phyloP scores from a whole-genome alignment of 208 protist species.

The Leishmania amazonensis region DNA sequence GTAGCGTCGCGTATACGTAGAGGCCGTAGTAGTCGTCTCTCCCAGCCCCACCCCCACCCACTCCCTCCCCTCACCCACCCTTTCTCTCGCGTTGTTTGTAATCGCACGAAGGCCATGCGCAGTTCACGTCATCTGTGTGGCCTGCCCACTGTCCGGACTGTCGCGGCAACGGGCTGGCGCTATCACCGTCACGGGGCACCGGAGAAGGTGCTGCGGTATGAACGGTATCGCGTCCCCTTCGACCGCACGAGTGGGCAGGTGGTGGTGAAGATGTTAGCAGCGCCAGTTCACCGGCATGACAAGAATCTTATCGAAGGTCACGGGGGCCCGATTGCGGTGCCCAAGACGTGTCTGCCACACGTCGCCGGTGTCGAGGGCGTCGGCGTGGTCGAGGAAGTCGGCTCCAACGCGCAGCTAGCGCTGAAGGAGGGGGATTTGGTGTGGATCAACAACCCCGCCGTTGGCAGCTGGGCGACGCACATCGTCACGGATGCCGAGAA shows the following conservation, averaged over 20 bases:
- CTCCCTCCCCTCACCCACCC: neutral
- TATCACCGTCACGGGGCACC: slow-evolving; percentile 83
- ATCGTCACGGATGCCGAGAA: slow-evolving; percentile 86
- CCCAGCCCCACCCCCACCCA: neutral
- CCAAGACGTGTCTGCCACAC: slow-evolving; percentile 32
- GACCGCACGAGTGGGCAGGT: slow-evolving; percentile 82
- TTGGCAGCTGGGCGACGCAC: slow-evolving; percentile 93
- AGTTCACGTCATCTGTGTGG: slow-evolving; percentile 19
- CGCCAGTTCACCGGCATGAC: slow-evolving; percentile 96
- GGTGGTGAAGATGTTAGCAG: slow-evolving; percentile 95
- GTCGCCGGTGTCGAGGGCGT: slow-evolving; percentile 95
- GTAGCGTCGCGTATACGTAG: neutral
- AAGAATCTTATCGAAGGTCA: slow-evolving; percentile 95
- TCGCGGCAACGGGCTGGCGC: slow-evolving; percentile 87
- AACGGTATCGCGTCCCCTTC: slow-evolving; percentile 88
- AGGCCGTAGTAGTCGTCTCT: neutral
- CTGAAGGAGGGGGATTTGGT: slow-evolving; percentile 94
- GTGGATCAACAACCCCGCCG: slow-evolving; percentile 87
- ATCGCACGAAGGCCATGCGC: slow-evolving; percentile 10
- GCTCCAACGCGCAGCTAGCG: slow-evolving; percentile 56
- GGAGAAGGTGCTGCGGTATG: slow-evolving; percentile 79
- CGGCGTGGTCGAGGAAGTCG: slow-evolving; percentile 95
- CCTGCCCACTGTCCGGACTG: slow-evolving; percentile 63
- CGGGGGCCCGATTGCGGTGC: slow-evolving; percentile 48
- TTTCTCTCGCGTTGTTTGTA: neutral